Base-by-base conservation (phyloP, 441 rosid genomes). In the Flueggea neowawraea region DNA sequence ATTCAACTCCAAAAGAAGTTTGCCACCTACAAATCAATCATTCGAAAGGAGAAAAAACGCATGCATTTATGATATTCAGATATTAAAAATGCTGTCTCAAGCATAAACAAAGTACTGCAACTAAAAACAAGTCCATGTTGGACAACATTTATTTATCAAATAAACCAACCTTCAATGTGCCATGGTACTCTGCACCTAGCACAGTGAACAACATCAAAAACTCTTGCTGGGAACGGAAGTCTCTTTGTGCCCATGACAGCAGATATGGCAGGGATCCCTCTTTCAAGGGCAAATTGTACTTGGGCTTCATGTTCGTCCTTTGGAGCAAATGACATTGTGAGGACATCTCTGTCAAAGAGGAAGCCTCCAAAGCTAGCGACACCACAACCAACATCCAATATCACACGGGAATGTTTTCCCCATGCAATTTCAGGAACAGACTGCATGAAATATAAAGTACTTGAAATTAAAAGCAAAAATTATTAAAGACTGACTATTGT, bases 271-370 rank as follows among this genome's bases (percentile, higher is more conserved):
- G 98, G 99, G 65, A 94, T 94, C 62, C 98, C 98, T 73, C 98
- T 87, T 79, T 93, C 98, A 50, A 93, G 90, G 50, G 97, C 98
- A 64, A 93, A 90, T 57, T 93, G 98, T 59, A 88, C 95, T 73
- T 93, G 98, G 52, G 96, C 98, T 82, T 90, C 98, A 72, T 93
- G 98, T 69, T 93, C 98, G 74, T 93, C 98, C 85, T 90, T 93
- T 36, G 98, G 98, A n/a, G 98, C 98, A 52, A 93, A 79, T 62
- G 98, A 93, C 97, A 93, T 88, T 10, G 93, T 66, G 12, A 93
- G 78, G 58, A 81, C 97, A 67, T 77, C 85, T 76, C 89, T 84
- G 59, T 93, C 96, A 67, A 93, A 93, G 50, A 93, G 95, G 74
- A 63, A 94, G 62, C 96, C 97, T 59, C 97, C 97, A 65, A 94